Evolutionary conservation across 352 stramenopile genomes (phyloP), one percentile per base, ranked within the genome.

Genomic region (Globisporangium lucens): DNA sequence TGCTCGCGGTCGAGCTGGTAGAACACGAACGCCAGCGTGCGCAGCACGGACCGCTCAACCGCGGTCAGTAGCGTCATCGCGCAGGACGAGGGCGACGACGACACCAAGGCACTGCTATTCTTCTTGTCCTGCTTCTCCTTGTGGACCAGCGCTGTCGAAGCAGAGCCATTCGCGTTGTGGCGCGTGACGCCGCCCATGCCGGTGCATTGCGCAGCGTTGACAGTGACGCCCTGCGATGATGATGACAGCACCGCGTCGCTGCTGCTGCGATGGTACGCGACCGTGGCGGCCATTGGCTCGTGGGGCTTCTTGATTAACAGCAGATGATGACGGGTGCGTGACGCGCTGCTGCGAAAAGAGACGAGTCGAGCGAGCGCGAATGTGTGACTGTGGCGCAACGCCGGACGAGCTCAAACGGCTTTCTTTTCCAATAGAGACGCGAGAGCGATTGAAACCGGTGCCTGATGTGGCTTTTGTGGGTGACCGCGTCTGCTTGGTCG

Each of bases 11-110:
- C 74, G 22, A 93, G 46, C 38, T 87, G 84, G 57, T 90, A 88
- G 46, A 93, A 73, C 41, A 90, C 72, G 60, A 90, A 91, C 52
- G 84, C 82, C 24, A 93, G 70, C 27, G 83, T 75, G 60, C 79
- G 82, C 63, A 93, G 68, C 33, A 93, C 69, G 29, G 81, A 81
- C 47, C 77, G 80, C 65, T 93, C 84, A 33, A 91, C 76, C 10
- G 72, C 71, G 1, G 78, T 79, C 33, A 93, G 71, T 15, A 91
- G 73, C 1, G 75, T 73, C 69, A 77, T 82, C 58, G 76, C 75
- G 38, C 70, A 65, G 3, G 77, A 82, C 22, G 61, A 24, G 24
- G 24, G 17, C 12, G 52, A 17, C 12, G 35, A n/a, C 52, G 27
- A 57, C n/a, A 43, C 29, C 10, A 29, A 51, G 3, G 13, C 30